Percentiles rank a stretch among this genome's conserved stretches.
These are phyloP conservation scores for Tulasnella sp. DNA, from an alignment of 768 basidiomycete species.

Conservation along the genomic window DNA sequence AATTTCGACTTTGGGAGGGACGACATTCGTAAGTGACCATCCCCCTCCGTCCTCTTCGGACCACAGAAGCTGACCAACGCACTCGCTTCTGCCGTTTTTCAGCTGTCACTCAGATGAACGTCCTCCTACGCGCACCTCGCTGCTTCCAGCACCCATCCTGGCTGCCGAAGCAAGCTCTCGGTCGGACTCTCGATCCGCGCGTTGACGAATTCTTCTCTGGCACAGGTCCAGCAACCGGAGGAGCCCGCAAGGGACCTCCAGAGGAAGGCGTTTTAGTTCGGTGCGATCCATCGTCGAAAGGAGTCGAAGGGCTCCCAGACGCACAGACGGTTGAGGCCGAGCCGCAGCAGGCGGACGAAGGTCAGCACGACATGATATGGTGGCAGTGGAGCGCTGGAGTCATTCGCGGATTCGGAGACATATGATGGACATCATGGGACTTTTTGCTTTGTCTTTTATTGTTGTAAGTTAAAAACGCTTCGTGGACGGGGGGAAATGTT, in stretches of 20 bases:
- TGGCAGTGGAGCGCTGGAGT: slow-evolving; percentile 36
- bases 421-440: background rate
- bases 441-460: background rate
- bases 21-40: slow-evolving; percentile 18
- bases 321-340: background rate
- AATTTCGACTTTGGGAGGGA: slow-evolving; percentile 29
- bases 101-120: slow-evolving; percentile 30
- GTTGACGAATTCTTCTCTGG: slow-evolving; percentile 15
- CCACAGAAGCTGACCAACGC: no score
- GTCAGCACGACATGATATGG: slow-evolving; percentile 35
- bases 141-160: slow-evolving; percentile 36
- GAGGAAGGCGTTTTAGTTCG: slow-evolving; percentile 24
- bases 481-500: background rate
- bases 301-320: background rate
- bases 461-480: background rate
- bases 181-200: slow-evolving; percentile 22
- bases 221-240: background rate
- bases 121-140: slow-evolving; percentile 37
- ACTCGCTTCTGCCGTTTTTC: background rate
- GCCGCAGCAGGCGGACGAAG: slow-evolving; percentile 11
- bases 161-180: slow-evolving; percentile 33
- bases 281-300: background rate
- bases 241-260: background rate
- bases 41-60: background rate
- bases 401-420: slow-evolving; percentile 27